Evolutionary conservation across 2,329 filamentous ascomycete genomes (phyloP).

Genomic region (Colletotrichum sp.): DNA sequence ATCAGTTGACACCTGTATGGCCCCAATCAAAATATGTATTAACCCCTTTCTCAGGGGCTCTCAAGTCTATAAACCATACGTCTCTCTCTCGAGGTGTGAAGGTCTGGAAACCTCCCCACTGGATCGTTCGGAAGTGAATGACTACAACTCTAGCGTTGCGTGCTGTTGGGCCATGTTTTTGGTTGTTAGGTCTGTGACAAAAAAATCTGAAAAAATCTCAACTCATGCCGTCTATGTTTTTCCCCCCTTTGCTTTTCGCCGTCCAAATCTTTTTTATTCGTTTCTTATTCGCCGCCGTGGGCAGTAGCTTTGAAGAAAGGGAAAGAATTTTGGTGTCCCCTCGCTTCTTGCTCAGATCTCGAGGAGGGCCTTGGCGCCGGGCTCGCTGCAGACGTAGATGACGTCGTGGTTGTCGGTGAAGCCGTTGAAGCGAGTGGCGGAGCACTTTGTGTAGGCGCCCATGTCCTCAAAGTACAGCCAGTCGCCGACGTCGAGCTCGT

Average conservation of each 20-base stretch:
- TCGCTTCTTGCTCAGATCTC: conserved; percentile 23
- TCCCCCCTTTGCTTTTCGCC: neutral
- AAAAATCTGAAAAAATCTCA: neutral
- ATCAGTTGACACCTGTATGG: neutral
- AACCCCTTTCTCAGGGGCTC: neutral
- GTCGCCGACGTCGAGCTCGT: conserved; percentile 87
- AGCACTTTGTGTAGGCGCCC: conserved; percentile 99
- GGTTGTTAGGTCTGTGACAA: neutral
- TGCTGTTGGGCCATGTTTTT: neutral
- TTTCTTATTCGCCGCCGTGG: neutral
- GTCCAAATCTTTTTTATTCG: neutral
- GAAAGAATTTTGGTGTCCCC: neutral
- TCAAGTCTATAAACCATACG: neutral
- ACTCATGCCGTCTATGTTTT: neutral
- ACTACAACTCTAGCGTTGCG: neutral
- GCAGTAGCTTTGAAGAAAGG: neutral
- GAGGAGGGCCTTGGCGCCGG: conserved; percentile 79
- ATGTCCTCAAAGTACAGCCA: conserved; percentile 99
- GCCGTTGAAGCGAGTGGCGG: conserved; percentile 96
- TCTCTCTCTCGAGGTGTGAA: neutral
- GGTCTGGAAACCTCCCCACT: neutral
- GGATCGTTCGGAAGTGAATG: neutral
- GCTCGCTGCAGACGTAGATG: conserved; percentile 94
- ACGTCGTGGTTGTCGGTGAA: conserved; percentile 93
- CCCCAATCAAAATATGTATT: neutral